A percentile compares a stretch with the other conserved stretches of the same genome.
Conservation (phyloP, 768 basidiomycete species). For the Fibroporia radiculosa region DNA sequence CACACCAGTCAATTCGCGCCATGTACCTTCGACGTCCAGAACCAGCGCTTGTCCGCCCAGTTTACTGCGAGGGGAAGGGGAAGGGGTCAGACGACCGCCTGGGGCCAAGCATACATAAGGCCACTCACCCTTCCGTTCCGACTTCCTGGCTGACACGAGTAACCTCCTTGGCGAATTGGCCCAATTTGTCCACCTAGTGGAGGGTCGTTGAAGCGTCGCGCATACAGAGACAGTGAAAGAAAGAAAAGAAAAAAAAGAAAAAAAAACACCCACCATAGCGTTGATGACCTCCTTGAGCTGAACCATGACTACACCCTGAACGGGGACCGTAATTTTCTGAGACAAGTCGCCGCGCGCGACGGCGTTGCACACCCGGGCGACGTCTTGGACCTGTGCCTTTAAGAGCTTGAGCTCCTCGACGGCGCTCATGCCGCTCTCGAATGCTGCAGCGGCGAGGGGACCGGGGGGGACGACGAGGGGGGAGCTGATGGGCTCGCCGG, state of each 20-base stretch:
- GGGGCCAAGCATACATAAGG: neutral
- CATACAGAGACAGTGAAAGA: neutral
- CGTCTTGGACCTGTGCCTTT: slow-evolving; percentile 71
- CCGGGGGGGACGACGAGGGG: slow-evolving; percentile 46
- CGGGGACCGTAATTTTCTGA: slow-evolving; percentile 46
- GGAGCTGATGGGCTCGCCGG: slow-evolving; percentile 18
- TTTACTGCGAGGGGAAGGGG: slow-evolving; percentile 37
- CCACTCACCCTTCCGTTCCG: slow-evolving; percentile 50
- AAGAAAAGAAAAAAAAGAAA: slow-evolving; percentile 5
- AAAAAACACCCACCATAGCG: slow-evolving; percentile 24
- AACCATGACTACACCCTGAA: slow-evolving; percentile 36
- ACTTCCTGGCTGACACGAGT: slow-evolving; percentile 83
- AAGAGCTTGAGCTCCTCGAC: slow-evolving; percentile 72
- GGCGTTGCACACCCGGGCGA: slow-evolving; percentile 29
- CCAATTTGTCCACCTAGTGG: slow-evolving; percentile 53
- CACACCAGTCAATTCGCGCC: slow-evolving; percentile 76
- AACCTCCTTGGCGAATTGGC: slow-evolving; percentile 87
- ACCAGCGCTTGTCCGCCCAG: slow-evolving; percentile 84
- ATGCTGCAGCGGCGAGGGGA: slow-evolving; percentile 46
- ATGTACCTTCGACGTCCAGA: slow-evolving; percentile 84
- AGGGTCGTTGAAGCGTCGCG: slow-evolving; percentile 9
- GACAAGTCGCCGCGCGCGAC: slow-evolving; percentile 44
- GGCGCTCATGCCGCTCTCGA: slow-evolving; percentile 57
- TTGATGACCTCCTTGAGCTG: slow-evolving; percentile 29
- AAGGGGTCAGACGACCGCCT: too few relatives aligned